Conservation (phyloP, 331 rosid genomes). For the Rhamnella rubrinervis region DNA sequence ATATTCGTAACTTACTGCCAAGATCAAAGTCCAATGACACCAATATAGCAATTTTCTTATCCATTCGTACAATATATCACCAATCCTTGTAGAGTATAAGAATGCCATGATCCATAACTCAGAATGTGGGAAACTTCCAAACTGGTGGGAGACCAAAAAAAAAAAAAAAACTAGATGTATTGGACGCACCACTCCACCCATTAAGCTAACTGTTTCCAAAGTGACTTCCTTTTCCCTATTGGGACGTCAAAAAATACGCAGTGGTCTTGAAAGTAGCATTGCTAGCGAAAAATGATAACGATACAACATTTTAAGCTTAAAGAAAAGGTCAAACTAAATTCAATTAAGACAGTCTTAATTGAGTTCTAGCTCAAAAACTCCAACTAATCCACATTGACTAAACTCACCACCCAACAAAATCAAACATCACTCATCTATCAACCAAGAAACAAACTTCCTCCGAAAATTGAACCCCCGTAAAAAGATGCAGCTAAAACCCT, state of each 20-base stretch:
- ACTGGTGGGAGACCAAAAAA: too few species aligned
- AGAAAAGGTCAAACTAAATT: too few species aligned
- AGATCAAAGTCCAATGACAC: neutral
- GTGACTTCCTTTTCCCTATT: neutral
- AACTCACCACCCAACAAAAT: neutral
- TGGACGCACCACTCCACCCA: too few species aligned
- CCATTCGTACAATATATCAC: neutral
- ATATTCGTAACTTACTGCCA: neutral
- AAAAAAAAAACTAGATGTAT: neutral
- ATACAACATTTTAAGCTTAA: too few species aligned
- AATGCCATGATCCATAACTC: neutral
- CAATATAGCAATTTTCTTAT: constrained; percentile 4
- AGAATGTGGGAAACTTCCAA: too few species aligned
- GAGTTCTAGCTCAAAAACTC: neutral
- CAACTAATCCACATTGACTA: neutral
- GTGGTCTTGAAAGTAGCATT: neutral
- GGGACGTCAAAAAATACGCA: neutral
- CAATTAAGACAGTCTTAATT: too few species aligned
- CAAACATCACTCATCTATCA: constrained; percentile 5
- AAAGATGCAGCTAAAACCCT: constrained; percentile 9
- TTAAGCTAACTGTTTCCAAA: neutral
- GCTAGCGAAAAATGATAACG: too few species aligned
- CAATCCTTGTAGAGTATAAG: neutral
- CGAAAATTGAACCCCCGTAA: constrained; percentile 4
- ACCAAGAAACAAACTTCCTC: neutral